Evolutionary conservation across 768 basidiomycete species (phyloP).

Genomic region (Russula griseocarnosa): DNA sequence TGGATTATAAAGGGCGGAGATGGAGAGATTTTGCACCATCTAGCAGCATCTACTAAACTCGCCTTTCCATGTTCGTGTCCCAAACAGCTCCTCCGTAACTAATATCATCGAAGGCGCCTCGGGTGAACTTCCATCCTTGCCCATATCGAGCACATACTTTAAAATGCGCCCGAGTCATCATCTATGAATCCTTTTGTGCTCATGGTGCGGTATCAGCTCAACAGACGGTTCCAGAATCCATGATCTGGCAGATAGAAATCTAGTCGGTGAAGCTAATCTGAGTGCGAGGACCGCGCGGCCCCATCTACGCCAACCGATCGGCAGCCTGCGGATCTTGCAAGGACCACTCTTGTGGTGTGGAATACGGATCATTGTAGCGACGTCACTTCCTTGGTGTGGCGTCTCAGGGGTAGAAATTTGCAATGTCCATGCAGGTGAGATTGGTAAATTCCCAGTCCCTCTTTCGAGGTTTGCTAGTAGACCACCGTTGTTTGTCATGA

Average conservation of each 20-base stretch:
- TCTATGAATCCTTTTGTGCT: not conserved
- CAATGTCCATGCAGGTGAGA: not conserved
- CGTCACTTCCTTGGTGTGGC: not conserved
- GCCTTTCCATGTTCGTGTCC: too few relatives aligned
- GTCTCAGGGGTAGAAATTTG: not conserved
- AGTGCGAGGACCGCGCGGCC: not conserved
- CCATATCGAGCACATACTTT: too few relatives aligned
- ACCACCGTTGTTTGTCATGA: not conserved
- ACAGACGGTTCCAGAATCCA: not conserved
- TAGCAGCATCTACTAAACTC: too few relatives aligned
- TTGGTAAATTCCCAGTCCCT: not conserved
- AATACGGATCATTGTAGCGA: not conserved
- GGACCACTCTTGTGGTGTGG: not conserved
- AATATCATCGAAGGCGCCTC: too few relatives aligned
- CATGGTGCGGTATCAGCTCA: not conserved
- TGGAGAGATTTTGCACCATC: too few relatives aligned
- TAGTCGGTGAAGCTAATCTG: not conserved
- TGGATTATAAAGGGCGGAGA: too few relatives aligned
- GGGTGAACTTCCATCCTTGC: too few relatives aligned
- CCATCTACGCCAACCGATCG: not conserved
- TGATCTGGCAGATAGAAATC: not conserved
- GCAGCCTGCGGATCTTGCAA: not conserved
- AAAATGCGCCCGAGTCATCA: too few relatives aligned
- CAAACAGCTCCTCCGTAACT: too few relatives aligned
- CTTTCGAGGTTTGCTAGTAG: not conserved